These are phyloP conservation scores for Begonia loranthoides DNA, from an alignment of 306 rosid species.

Conservation along the genomic window DNA sequence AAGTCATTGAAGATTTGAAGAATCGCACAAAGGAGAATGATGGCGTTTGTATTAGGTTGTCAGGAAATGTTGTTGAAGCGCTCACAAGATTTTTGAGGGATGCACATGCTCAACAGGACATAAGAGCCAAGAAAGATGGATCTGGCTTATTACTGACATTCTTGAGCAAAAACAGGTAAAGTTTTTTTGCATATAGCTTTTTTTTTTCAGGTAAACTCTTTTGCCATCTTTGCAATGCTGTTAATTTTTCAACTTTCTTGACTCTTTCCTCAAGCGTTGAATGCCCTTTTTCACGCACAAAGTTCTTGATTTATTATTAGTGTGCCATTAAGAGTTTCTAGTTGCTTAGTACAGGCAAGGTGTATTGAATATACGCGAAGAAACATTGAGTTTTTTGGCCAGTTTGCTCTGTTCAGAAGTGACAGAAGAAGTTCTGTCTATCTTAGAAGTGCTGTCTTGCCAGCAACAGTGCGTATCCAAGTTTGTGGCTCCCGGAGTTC, in stretches of 20 bases:
- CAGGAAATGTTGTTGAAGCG: constrained; percentile 40
- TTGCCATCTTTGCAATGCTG: too few species aligned
- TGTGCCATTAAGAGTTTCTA: background rate
- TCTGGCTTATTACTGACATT: constrained; percentile 38
- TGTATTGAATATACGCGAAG: constrained; percentile 25
- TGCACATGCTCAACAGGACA: constrained; percentile 41
- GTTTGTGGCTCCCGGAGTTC: constrained; percentile 40
- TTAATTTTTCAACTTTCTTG: background rate
- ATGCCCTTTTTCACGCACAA: background rate
- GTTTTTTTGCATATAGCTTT: too few species aligned
- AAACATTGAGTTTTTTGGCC: constrained; percentile 31
- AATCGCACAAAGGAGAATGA: constrained; percentile 24
- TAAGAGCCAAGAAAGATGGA: constrained; percentile 48
- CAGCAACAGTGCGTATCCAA: constrained; percentile 19
- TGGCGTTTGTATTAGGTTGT: constrained; percentile 21
- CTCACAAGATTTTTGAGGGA: constrained; percentile 49
- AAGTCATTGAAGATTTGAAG: constrained; percentile 53
- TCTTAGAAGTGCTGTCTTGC: constrained; percentile 57
- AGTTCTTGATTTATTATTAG: too few species aligned
- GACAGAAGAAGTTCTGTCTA: constrained; percentile 42
- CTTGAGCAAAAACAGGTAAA: constrained; percentile 56
- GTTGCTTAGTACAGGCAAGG: constrained; percentile 34
- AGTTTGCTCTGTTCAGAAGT: constrained; percentile 48
- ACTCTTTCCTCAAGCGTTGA: constrained; percentile 4
- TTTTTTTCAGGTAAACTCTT: too few species aligned